Evolutionary conservation across 305 asterid genomes (phyloP).

Genomic region (Fraxinus dipetala): DNA sequence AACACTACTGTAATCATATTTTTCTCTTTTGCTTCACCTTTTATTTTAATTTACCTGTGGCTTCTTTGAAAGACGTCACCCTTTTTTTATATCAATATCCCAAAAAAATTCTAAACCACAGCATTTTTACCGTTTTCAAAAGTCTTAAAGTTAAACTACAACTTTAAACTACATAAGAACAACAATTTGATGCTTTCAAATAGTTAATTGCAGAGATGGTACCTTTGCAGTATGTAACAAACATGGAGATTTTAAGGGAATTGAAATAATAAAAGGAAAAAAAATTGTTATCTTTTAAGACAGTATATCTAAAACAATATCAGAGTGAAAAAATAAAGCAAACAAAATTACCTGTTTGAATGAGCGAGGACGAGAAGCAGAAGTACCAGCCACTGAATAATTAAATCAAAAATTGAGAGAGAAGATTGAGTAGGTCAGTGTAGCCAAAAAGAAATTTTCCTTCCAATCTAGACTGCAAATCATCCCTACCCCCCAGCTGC

Average conservation of each 20-base stretch:
- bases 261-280: background rate
- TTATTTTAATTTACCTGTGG: background rate
- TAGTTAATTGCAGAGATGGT: background rate
- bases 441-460: background rate
- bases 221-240: background rate
- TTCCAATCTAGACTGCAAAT: background rate
- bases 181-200: background rate
- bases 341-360: conserved; percentile 34
- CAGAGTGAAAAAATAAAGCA: background rate
- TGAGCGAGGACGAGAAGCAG: conserved; percentile 44
- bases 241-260: background rate
- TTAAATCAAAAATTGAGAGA: background rate
- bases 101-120: background rate
- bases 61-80: background rate
- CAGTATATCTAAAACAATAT: background rate
- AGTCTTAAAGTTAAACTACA: background rate
- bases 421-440: background rate
- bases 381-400: conserved; percentile 37
- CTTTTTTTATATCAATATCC: background rate
- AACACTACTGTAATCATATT: background rate
- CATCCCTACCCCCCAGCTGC: background rate
- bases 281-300: background rate
- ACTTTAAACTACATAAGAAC: background rate
- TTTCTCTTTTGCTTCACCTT: background rate
- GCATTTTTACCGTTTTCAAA: background rate